Percentiles rank a stretch among this genome's conserved stretches.
phyloP scores from a whole-genome alignment of 2,329 filamentous ascomycete genomes.

The Penicillium sp. region DNA sequence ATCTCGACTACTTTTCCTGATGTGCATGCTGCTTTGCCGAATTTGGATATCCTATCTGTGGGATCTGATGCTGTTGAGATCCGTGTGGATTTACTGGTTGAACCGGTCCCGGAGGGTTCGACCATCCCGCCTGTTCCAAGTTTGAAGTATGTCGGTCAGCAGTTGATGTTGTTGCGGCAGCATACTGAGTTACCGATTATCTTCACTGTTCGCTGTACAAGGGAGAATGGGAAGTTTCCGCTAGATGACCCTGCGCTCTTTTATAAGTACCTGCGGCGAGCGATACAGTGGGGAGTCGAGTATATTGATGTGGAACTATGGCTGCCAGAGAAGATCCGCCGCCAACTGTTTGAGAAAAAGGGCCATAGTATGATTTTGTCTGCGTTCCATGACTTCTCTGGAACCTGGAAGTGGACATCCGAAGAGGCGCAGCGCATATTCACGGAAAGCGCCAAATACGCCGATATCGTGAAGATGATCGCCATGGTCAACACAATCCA shows the following conservation, averaged over 20 bases:
- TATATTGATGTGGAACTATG: constrained; percentile 88
- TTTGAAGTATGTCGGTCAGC: constrained; percentile 78
- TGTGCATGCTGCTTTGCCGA: constrained; percentile 75
- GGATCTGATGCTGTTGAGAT: constrained; percentile 84
- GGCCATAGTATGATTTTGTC: constrained; percentile 84
- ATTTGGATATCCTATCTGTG: constrained; percentile 82
- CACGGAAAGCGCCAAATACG: constrained; percentile 67
- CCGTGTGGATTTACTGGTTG: constrained; percentile 75
- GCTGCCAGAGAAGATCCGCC: constrained; percentile 74
- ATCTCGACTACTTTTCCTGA: constrained; percentile 88
- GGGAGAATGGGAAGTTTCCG: constrained; percentile 79
- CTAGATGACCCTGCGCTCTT: constrained; percentile 75
- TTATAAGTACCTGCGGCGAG: constrained; percentile 75
- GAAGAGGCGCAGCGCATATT: constrained; percentile 70
- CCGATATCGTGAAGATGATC: constrained; percentile 90
- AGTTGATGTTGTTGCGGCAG: constrained; percentile 79
- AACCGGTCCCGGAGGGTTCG: constrained; percentile 60
- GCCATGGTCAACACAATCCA: constrained; percentile 76
- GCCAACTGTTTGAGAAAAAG: constrained; percentile 64
- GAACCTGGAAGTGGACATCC: constrained; percentile 79
- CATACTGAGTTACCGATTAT: constrained; percentile 86
- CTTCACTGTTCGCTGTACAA: constrained; percentile 78
- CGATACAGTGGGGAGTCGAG: constrained; percentile 85
- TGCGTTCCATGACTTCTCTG: constrained; percentile 87
- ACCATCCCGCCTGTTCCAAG: constrained; percentile 63